These are phyloP conservation scores for Yarrowia sp. DNA, from an alignment of 805 yeast genomes.

Conservation along the genomic window DNA sequence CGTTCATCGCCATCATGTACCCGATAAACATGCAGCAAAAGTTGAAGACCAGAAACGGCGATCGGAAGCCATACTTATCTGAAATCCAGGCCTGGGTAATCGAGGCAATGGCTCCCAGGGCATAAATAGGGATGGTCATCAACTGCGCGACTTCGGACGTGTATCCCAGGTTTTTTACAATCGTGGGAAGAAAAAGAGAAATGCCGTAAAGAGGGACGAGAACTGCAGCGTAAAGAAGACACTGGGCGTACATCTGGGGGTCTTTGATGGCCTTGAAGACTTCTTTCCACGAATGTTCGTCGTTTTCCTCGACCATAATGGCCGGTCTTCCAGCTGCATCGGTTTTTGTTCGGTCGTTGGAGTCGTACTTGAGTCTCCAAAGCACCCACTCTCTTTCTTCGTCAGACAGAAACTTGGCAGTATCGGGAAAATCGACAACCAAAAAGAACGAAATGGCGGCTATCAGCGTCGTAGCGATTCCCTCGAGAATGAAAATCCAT, in stretches of 20 bases:
- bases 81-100: slow-evolving; percentile 29
- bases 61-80: slow-evolving; percentile 38
- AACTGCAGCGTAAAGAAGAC: slow-evolving; percentile 50
- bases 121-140: slow-evolving; percentile 47
- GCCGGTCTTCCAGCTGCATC: not conserved
- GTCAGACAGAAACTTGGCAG: slow-evolving; percentile 50
- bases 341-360: not conserved
- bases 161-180: slow-evolving; percentile 52
- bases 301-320: slow-evolving; percentile 27
- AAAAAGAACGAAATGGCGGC: slow-evolving; percentile 42
- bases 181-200: slow-evolving; percentile 58
- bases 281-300: slow-evolving; percentile 45
- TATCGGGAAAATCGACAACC: slow-evolving; percentile 71
- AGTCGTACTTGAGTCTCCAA: slow-evolving; percentile 18
- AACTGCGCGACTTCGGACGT: slow-evolving; percentile 55
- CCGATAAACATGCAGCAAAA: slow-evolving; percentile 39
- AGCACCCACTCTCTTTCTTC: slow-evolving; percentile 46
- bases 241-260: slow-evolving; percentile 48
- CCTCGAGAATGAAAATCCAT: slow-evolving; percentile 50
- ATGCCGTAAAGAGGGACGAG: slow-evolving; percentile 58
- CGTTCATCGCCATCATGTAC: slow-evolving; percentile 45
- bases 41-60: slow-evolving; percentile 32
- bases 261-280: slow-evolving; percentile 48
- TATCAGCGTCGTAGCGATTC: slow-evolving; percentile 44
- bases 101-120: slow-evolving; percentile 39